phyloP scores from a whole-genome alignment of 345 rosid species.

The Syzygium aqueum region DNA sequence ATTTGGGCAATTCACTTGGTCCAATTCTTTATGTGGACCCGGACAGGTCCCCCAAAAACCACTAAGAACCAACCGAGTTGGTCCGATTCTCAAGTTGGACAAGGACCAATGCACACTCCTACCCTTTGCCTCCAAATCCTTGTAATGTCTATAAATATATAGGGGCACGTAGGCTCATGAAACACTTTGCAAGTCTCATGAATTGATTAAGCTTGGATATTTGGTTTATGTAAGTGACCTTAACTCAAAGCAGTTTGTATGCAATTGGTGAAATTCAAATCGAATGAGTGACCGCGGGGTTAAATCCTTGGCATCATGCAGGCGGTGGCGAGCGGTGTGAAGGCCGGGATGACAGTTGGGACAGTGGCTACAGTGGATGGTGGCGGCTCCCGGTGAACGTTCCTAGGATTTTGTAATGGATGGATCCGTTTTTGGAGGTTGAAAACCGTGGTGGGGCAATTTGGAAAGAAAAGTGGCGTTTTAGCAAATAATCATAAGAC shows the following conservation, averaged over 20 bases:
- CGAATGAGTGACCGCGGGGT: neutral
- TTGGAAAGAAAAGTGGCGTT: neutral
- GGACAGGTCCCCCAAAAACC: no score
- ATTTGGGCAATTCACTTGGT: no score
- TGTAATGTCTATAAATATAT: neutral
- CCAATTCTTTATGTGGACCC: no score
- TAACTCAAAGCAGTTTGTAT: neutral
- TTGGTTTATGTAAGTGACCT: rapidly evolving
- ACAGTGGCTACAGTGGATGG: neutral
- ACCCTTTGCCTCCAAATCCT: neutral
- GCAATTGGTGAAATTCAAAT: rapidly evolving
- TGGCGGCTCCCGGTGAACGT: neutral
- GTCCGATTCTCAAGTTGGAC: no score
- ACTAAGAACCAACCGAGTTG: rapidly evolving
- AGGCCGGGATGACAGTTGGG: neutral
- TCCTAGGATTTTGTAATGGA: neutral
- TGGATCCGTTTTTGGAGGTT: neutral
- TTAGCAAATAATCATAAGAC: neutral
- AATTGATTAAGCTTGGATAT: neutral
- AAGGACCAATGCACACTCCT: no score
- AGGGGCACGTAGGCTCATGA: neutral
- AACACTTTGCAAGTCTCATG: neutral
- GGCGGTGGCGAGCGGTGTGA: neutral
- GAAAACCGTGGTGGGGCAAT: neutral
- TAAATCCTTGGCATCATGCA: neutral